A percentile compares a stretch with the other conserved stretches of the same genome.
phyloP scores from a whole-genome alignment of 768 basidiomycete species.

The Lactifluus subvellereus region DNA sequence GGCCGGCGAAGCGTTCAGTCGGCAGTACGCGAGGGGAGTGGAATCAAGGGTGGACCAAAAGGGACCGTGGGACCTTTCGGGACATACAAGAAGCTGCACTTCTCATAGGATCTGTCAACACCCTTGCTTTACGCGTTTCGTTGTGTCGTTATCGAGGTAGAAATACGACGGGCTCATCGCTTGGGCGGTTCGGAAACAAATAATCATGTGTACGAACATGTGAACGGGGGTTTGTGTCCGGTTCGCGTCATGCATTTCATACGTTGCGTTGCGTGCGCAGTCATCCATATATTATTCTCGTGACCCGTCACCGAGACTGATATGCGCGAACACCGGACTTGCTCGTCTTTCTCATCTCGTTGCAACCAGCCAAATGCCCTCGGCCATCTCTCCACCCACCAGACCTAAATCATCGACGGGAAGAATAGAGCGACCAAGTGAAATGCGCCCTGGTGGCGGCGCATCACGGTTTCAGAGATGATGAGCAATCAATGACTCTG shows the following conservation, averaged over 20 bases:
- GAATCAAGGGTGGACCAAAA: conserved; percentile 23
- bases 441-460: background rate
- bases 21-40: conserved; percentile 4
- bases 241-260: background rate
- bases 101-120: background rate
- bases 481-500: background rate
- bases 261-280: too few species aligned
- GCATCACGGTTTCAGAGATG: background rate
- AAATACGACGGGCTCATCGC: background rate
- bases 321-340: background rate
- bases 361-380: background rate
- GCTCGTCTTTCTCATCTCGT: background rate
- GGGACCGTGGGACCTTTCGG: conserved; percentile 26
- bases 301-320: background rate
- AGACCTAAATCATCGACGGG: too few species aligned
- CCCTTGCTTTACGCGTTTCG: background rate
- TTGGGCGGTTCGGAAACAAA: too few species aligned
- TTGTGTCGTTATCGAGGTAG: background rate
- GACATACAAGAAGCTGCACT: conserved; percentile 22
- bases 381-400: too few species aligned
- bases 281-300: too few species aligned
- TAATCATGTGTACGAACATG: background rate
- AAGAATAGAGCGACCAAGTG: background rate
- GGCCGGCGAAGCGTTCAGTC: conserved; percentile 24
- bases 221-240: background rate